Base-by-base conservation (phyloP, 371 early-diverging fungal genomes). In the Haplosporangium sp. region DNA sequence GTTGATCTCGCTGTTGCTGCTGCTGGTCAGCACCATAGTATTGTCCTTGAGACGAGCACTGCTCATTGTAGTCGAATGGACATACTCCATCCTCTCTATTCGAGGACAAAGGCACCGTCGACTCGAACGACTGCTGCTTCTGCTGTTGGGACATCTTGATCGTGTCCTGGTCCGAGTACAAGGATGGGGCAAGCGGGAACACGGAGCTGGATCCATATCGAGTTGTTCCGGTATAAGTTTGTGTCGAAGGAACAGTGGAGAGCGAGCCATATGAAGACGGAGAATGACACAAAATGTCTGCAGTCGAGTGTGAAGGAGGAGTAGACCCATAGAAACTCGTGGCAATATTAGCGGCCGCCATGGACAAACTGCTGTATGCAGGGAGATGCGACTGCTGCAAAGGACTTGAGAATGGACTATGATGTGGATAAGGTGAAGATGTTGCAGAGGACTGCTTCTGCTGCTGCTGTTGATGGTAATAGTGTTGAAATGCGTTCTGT, bases 381-480 rank as follows among this genome's bases (percentile, higher is more conserved):
- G 65, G 36, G 12, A 56, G 54, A 8, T 69, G 75, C 1, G 64
- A 20, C 8, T 61, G 62, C 5, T 65, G 69, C 8, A 75, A 43
- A 13, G 75, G 69, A 10, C 75, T 75, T 3, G 77, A 54, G 48
- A 70, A 76, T 10, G 71, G 71, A n/a, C 64, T 67, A 52, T 58
- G 67, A 37, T 76, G 71, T 10, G 70, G 64, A 29, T 70, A 76
- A 8, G 65, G 20, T 11, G 70, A 59, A 16, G 37, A 18, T 13
- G 56, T 16, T 9, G 63, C 40, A 0, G 73, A 62, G 8, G 73
- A 53, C 1, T 50, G 38, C 38, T 54, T 37, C 23, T 55, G 56
- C 54, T 65, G 67, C 16, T 59, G 64, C 42, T 75, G 67, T 13
- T 54, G 59, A 21, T 74, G 70, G 53, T 71, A 70, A 23, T 70